Conservation (phyloP, 2,329 filamentous ascomycete genomes). For the Paecilomyces variotii region DNA sequence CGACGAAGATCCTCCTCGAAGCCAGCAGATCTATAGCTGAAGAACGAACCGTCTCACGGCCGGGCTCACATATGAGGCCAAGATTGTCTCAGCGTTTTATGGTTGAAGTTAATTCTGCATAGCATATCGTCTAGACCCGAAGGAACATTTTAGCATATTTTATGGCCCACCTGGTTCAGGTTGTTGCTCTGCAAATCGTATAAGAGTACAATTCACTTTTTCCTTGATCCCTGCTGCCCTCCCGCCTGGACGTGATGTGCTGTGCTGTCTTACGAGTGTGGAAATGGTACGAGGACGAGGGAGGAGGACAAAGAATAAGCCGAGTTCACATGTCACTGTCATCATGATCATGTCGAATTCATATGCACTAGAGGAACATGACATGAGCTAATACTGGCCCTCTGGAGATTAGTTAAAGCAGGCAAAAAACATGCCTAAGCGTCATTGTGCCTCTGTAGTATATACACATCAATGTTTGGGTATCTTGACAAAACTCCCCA, state of each 20-base stretch:
- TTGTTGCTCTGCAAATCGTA: neutral
- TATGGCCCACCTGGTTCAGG: neutral
- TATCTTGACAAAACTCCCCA: conserved; percentile 8
- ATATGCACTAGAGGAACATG: neutral
- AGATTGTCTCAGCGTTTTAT: neutral
- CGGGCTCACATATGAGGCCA: neutral
- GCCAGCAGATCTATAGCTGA: neutral
- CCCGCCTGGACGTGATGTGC: neutral
- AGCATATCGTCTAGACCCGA: neutral
- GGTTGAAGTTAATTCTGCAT: neutral
- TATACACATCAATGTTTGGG: conserved; percentile 7
- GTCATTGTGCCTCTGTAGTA: conserved; percentile 1
- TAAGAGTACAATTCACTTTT: neutral
- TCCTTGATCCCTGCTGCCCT: neutral
- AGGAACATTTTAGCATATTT: neutral
- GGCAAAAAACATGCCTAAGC: neutral
- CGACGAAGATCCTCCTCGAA: neutral
- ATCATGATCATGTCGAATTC: neutral
- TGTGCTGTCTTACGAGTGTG: neutral
- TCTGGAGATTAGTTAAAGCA: too few species aligned
- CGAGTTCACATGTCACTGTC: neutral
- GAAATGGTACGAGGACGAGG: neutral
- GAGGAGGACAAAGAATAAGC: neutral
- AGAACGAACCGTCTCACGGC: neutral
- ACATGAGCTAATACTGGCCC: too few species aligned